These are phyloP conservation scores for Aspergillus nidulans DNA, from an alignment of 495 filamentous ascomycete genomes.

Conservation along the genomic window DNA sequence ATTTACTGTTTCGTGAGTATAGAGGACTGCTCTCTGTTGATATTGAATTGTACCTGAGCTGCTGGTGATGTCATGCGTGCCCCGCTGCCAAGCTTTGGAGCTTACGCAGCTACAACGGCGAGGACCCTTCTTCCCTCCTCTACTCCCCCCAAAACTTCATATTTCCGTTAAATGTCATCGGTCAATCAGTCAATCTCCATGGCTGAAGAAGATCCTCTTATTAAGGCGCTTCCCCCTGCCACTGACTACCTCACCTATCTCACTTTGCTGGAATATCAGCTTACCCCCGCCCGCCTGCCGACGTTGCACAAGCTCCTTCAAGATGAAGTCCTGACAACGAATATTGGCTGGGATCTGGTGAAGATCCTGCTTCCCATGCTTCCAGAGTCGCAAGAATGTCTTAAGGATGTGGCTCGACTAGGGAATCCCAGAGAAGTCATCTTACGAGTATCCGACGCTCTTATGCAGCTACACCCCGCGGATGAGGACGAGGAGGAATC, in stretches of 20 bases:
- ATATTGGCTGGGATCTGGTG: slow-evolving; percentile 96
- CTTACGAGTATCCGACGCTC: slow-evolving; percentile 74
- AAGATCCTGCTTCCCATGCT: slow-evolving; percentile 76
- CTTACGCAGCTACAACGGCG: background rate
- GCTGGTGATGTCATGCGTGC: slow-evolving; percentile 6
- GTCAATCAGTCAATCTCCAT: slow-evolving; percentile 18
- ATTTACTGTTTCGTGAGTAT: no score
- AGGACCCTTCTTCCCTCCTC: background rate
- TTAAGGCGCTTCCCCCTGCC: slow-evolving; percentile 58
- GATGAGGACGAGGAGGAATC: slow-evolving; percentile 47
- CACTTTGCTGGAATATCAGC: slow-evolving; percentile 80
- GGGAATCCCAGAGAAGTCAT: slow-evolving; percentile 95
- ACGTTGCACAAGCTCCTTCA: slow-evolving; percentile 74
- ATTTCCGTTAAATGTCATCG: slow-evolving; percentile 1
- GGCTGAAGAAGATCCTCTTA: slow-evolving; percentile 37
- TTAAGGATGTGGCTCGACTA: slow-evolving; percentile 71
- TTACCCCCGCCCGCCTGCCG: slow-evolving; percentile 71
- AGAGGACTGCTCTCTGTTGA: no score
- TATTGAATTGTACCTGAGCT: background rate
- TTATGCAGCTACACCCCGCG: slow-evolving; percentile 54
- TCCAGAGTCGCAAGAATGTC: slow-evolving; percentile 65
- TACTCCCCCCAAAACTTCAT: background rate
- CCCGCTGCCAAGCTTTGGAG: slow-evolving; percentile 2
- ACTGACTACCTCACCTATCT: slow-evolving; percentile 86
- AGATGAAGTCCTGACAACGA: slow-evolving; percentile 74